These are phyloP conservation scores for Penicillium sp. DNA, from an alignment of 2,329 filamentous ascomycete genomes.

Conservation along the genomic window DNA sequence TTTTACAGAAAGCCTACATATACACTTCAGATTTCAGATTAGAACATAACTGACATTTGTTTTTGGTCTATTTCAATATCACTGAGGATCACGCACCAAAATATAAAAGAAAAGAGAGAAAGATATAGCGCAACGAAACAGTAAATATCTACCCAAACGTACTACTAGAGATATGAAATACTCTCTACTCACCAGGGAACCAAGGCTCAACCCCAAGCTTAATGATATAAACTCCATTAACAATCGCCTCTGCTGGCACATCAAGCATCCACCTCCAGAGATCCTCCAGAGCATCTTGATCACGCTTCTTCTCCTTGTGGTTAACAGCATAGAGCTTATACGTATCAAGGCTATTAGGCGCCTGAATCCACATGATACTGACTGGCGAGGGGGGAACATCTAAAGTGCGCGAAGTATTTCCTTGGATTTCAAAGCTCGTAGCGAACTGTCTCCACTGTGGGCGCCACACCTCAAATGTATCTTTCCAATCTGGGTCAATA, in stretches of 20 bases:
- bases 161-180: neutral
- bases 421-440: neutral
- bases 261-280: slow-evolving; percentile 2
- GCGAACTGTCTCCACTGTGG: neutral
- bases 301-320: neutral
- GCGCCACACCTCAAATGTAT: neutral
- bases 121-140: neutral
- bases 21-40: neutral
- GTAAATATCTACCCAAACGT: neutral
- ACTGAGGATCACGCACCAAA: neutral
- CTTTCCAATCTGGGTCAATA: neutral
- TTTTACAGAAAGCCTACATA: neutral
- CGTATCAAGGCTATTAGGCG: neutral
- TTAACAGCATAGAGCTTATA: neutral
- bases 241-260: neutral
- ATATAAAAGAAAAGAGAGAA: neutral
- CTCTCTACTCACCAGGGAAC: neutral
- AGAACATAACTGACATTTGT: neutral
- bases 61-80: neutral
- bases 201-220: slow-evolving; percentile 1
- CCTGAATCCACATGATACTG: neutral
- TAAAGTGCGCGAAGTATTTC: neutral
- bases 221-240: neutral
- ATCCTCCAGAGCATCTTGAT: neutral
- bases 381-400: neutral